A percentile compares a stretch with the other conserved stretches of the same genome.
Evolutionary conservation across 495 filamentous ascomycete species (phyloP).

Genomic region (Bryoglossum gracile): DNA sequence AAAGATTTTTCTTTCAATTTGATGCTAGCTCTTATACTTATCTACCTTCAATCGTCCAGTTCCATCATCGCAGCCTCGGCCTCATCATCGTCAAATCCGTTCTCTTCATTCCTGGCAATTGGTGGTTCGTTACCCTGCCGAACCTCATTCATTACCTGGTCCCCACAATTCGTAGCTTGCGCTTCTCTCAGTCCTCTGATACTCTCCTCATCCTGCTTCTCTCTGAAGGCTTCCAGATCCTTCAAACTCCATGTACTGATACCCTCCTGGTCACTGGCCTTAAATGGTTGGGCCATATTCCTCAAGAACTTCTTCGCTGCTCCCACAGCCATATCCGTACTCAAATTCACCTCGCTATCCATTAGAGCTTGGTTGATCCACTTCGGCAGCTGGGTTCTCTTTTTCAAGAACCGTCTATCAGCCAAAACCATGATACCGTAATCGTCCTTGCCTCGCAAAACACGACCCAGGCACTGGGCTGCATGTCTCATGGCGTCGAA

Average conservation of each 20-base stretch:
- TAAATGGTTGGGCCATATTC: constrained; percentile 86
- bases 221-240: constrained; percentile 71
- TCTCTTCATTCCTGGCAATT: constrained; percentile 10
- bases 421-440: constrained; percentile 99
- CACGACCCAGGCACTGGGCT: constrained; percentile 92
- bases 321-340: constrained; percentile 91
- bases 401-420: constrained; percentile 84
- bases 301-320: constrained; percentile 82
- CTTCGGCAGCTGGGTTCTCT: constrained; percentile 83
- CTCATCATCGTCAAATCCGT: constrained; percentile 26
- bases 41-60: not conserved
- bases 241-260: constrained; percentile 83
- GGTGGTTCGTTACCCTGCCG: constrained; percentile 54
- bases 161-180: constrained; percentile 11
- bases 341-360: constrained; percentile 78
- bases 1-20: not conserved
- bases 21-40: not conserved
- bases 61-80: constrained; percentile 22
- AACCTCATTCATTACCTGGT: constrained; percentile 16
- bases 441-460: constrained; percentile 93
- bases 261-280: constrained; percentile 74
- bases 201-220: constrained; percentile 60
- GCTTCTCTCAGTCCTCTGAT: constrained; percentile 35
- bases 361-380: constrained; percentile 91
- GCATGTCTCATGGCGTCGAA: constrained; percentile 99